phyloP scores from a whole-genome alignment of 192 early-diverging fungal genomes.

The Allomyces arbusculus region DNA sequence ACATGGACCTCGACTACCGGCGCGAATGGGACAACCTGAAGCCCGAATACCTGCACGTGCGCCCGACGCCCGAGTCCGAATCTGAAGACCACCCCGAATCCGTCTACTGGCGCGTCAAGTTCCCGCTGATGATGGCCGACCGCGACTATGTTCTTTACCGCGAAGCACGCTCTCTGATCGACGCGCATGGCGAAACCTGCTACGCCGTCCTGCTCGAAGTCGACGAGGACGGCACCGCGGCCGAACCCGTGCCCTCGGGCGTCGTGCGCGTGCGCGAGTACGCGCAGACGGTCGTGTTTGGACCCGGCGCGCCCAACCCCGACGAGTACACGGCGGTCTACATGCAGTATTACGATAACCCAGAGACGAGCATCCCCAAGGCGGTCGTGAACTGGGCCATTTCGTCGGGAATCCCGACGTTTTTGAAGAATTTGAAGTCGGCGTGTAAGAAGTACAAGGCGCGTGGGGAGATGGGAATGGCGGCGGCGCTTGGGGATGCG shows the following conservation, averaged over 20 bases:
- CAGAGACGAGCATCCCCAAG: constrained; percentile 1
- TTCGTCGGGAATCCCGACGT: not conserved
- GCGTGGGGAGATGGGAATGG: too few relatives aligned
- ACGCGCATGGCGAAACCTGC: not conserved
- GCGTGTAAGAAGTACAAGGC: constrained; percentile 4
- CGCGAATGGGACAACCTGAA: constrained; percentile 3
- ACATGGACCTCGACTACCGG: constrained; percentile 5
- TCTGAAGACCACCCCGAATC: constrained; percentile 1
- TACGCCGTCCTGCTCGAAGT: not conserved
- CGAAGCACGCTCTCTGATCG: not conserved
- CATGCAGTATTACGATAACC: constrained; percentile 1
- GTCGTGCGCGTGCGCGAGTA: not conserved
- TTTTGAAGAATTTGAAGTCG: not conserved
- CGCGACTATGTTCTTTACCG: constrained; percentile 2
- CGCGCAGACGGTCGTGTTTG: constrained; percentile 1
- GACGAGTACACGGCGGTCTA: not conserved
- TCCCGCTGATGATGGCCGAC: constrained; percentile 1
- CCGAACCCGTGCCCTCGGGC: not conserved
- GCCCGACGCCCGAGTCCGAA: not conserved
- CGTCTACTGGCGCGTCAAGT: constrained; percentile 3
- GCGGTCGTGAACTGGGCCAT: constrained; percentile 2
- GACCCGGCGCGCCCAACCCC: not conserved
- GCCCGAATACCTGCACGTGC: not conserved
- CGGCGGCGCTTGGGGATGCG: too few relatives aligned
- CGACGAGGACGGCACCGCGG: not conserved